Evolutionary conservation across 208 protist species (phyloP).

Genomic region (Acanthamoeba royreba): DNA sequence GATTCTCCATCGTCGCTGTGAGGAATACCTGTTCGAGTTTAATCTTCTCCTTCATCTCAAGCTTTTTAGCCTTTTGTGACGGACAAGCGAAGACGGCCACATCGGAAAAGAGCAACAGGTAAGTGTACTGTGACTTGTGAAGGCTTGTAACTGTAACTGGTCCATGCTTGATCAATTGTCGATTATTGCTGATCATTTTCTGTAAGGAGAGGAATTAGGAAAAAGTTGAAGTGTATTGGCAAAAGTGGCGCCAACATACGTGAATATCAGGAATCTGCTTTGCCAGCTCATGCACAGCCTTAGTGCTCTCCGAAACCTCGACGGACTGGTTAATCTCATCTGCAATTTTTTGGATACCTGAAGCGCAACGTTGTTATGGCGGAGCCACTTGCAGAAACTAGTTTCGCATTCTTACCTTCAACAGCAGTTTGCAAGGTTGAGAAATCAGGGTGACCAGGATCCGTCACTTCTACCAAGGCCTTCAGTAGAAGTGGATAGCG

Average conservation of each 20-base stretch:
- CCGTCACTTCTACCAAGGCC: neutral
- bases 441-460: neutral
- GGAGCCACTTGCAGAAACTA: neutral
- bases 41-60: neutral
- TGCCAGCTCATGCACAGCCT: neutral
- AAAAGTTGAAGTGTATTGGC: neutral
- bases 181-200: neutral
- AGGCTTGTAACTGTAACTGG: neutral
- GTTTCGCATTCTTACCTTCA: neutral
- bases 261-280: neutral
- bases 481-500: neutral
- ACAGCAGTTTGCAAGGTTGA: neutral
- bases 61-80: neutral
- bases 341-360: neutral
- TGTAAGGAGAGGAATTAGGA: neutral
- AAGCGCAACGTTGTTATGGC: neutral
- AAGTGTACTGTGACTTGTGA: neutral
- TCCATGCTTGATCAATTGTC: neutral
- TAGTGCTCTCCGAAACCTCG: neutral
- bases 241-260: neutral
- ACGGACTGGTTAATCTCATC: conserved; percentile 15
- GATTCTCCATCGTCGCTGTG: too few species aligned
- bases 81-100: neutral
- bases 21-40: neutral
- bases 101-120: conserved; percentile 12